phyloP scores from a whole-genome alignment of 192 early-diverging fungal species.

The Mortierella antarctica region DNA sequence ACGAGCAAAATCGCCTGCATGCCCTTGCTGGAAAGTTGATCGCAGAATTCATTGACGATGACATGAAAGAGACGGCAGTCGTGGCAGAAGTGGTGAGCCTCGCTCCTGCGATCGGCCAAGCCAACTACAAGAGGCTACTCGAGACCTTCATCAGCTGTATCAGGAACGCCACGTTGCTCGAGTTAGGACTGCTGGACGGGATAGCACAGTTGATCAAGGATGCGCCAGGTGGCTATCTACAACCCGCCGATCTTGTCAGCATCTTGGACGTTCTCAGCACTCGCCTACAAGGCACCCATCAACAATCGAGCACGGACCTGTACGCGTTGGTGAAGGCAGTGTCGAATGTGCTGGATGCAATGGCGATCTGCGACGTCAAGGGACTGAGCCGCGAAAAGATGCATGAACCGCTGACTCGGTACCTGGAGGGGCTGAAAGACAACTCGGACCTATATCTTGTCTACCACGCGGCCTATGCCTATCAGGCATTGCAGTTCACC shows the following conservation, averaged over 20 bases:
- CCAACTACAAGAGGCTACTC: background rate
- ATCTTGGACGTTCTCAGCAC: background rate
- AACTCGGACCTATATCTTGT: background rate
- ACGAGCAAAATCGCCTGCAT: background rate
- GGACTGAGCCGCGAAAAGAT: background rate
- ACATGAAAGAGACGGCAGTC: background rate
- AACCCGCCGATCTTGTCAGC: slow-evolving; percentile 2
- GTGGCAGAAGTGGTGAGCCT: background rate
- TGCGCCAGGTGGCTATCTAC: background rate
- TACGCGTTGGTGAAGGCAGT: background rate
- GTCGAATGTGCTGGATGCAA: slow-evolving; percentile 3
- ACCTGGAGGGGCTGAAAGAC: background rate
- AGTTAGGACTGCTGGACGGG: background rate
- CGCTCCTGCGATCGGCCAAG: background rate
- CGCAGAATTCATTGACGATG: background rate
- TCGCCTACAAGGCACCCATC: background rate
- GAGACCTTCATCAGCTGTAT: background rate
- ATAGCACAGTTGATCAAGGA: background rate
- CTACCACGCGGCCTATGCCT: slow-evolving; percentile 8
- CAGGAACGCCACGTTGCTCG: background rate
- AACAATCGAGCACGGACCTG: background rate
- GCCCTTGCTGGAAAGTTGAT: background rate
- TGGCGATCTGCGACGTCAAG: background rate
- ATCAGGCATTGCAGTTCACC: background rate
- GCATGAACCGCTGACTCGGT: background rate